phyloP scores from a whole-genome alignment of 768 basidiomycete genomes.

The Termitomyces sp. region DNA sequence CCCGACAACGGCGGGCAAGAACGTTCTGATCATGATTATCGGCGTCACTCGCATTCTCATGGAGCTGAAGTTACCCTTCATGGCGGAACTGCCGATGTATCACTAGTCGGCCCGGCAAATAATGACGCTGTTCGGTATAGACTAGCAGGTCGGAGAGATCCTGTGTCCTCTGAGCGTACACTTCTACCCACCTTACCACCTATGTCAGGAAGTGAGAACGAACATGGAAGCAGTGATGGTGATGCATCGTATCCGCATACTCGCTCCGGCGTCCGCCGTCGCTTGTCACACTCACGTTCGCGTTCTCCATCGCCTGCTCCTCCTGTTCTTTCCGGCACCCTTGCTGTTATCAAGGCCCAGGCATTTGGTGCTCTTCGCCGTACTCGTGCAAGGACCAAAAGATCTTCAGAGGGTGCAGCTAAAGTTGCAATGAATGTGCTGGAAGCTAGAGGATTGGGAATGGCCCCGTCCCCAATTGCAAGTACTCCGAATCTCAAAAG shows the following conservation, averaged over 20 bases:
- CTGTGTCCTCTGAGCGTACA: slow-evolving; percentile 43
- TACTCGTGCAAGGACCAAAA: slow-evolving; percentile 70
- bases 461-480: slow-evolving; percentile 11
- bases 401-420: slow-evolving; percentile 60
- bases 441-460: slow-evolving; percentile 71
- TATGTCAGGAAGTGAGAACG: slow-evolving; percentile 45
- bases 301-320: slow-evolving; percentile 42
- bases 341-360: slow-evolving; percentile 88
- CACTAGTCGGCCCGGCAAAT: slow-evolving; percentile 41
- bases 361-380: slow-evolving; percentile 82
- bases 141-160: slow-evolving; percentile 41
- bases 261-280: slow-evolving; percentile 43
- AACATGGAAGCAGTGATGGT: slow-evolving; percentile 51
- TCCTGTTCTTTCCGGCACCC: slow-evolving; percentile 62
- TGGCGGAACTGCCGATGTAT: slow-evolving; percentile 69
- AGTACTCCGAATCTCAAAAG: slow-evolving; percentile 13
- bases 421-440: slow-evolving; percentile 79
- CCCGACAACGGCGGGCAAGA: slow-evolving; percentile 52
- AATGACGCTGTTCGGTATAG: slow-evolving; percentile 57
- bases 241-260: slow-evolving; percentile 38
- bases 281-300: slow-evolving; percentile 38
- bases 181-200: slow-evolving; percentile 41
- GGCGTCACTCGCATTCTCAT: slow-evolving; percentile 48
- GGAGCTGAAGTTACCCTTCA: slow-evolving; percentile 64
- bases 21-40: slow-evolving; percentile 60